Conservation (phyloP, 2,329 filamentous ascomycete species). For the Macrophomina pseudophaseolina region DNA sequence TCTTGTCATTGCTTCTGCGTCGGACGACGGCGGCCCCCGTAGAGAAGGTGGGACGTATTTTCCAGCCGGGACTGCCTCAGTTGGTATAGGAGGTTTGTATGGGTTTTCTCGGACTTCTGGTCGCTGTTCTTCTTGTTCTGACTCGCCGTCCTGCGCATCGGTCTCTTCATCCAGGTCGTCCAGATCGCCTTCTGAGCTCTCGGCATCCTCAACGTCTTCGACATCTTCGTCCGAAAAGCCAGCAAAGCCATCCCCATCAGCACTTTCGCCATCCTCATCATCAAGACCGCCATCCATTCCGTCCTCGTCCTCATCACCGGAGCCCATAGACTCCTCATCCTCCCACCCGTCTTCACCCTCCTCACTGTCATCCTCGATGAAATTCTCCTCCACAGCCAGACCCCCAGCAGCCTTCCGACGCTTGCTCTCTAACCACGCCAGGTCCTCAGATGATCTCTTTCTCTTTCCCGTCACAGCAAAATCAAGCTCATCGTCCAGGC, state of each 20-base stretch:
- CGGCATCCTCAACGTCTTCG: slow-evolving; percentile 36
- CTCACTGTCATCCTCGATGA: slow-evolving; percentile 30
- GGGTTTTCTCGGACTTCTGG: slow-evolving; percentile 75
- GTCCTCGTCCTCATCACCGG: slow-evolving; percentile 35
- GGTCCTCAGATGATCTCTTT: slow-evolving; percentile 59
- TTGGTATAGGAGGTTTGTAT: slow-evolving; percentile 73
- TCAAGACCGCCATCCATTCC: slow-evolving; percentile 38
- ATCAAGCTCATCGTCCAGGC: slow-evolving; percentile 60
- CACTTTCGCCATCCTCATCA: slow-evolving; percentile 31
- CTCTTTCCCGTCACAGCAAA: slow-evolving; percentile 57
- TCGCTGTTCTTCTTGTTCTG: slow-evolving; percentile 42
- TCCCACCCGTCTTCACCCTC: slow-evolving; percentile 42
- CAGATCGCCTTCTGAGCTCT: slow-evolving; percentile 31
- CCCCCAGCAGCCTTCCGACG: slow-evolving; percentile 55
- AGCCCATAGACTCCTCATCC: slow-evolving; percentile 31
- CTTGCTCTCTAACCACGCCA: slow-evolving; percentile 65
- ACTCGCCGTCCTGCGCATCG: slow-evolving; percentile 32
- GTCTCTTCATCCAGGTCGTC: slow-evolving; percentile 38
- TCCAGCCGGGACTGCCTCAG: slow-evolving; percentile 50
- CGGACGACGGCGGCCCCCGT: slow-evolving; percentile 66
- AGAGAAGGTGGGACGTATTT: slow-evolving; percentile 94
- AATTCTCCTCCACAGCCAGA: slow-evolving; percentile 39
- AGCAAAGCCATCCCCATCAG: slow-evolving; percentile 38
- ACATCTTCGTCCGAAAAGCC: slow-evolving; percentile 32
- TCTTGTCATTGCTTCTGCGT: slow-evolving; percentile 69